Base-by-base conservation (phyloP, 140 eudicot species). In the Anethum foeniculum region DNA sequence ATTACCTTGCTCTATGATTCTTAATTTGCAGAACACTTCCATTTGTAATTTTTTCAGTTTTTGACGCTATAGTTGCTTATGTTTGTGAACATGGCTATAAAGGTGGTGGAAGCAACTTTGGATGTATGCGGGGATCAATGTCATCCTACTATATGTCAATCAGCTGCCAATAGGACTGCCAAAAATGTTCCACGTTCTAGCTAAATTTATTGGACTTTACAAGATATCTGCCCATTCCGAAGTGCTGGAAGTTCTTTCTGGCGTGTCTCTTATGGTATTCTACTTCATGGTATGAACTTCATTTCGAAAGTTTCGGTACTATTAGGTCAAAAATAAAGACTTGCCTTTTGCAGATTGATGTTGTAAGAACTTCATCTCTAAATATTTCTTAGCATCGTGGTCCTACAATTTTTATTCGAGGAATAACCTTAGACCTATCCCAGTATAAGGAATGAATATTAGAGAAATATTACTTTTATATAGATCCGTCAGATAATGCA, bases 31-130 rank as follows among this genome's bases (percentile, higher is more conserved):
- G 69, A 60, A 62, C 27, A 62, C 69, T 25, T 62, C 4, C 14
- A 62, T 62, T 12, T 62, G 69, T 25, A 25, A 25, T n/a, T 28
- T 4, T 60, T n/a, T 25, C 69, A 3, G 34, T 62, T 62, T 30
- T 62, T 62, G 69, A 62, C 28, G 16, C 69, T 62, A 3, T 10
- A 62, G 78, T 77, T 49, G 69, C 77, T 84, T 87, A 81, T 81
- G 49, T 83, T 74, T 83, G 64, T 84, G 38, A 67, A 67, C 69
- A 76, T 86, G 81, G 68, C 34, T 62, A 80, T 89, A 92, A 85
- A 95, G 99, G 91, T 90, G 93, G 96, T 92, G 97, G 97, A 88
- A 94, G 90, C 85, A 89, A 83, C 97, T 95, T 79, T 93, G 93
- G 93, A 80, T 92, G 39, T 95, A 95, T 68, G 90, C 97, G 68